Conservation (phyloP, 73 alveolate genomes). For the Halteria grandinella region DNA sequence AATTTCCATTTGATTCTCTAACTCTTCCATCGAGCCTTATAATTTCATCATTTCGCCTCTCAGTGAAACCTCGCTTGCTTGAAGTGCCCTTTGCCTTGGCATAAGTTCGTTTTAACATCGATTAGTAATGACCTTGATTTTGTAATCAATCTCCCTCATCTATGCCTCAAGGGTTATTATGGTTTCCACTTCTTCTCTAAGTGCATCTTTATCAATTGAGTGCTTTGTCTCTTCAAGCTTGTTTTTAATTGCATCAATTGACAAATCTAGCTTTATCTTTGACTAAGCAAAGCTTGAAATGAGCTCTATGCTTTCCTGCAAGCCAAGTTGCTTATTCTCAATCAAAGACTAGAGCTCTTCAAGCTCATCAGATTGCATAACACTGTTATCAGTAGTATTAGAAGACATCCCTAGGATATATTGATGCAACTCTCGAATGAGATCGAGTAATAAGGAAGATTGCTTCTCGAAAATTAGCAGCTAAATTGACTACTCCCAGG, state of each 20-base stretch:
- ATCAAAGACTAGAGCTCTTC: conserved; percentile 22
- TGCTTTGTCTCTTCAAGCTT: background rate
- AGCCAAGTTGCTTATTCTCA: background rate
- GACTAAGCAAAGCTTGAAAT: conserved; percentile 24
- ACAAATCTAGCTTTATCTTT: conserved; percentile 10
- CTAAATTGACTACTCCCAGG: background rate
- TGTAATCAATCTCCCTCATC: background rate
- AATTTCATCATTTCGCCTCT: background rate
- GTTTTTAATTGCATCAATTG: background rate
- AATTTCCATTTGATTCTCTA: background rate
- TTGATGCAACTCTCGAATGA: conserved; percentile 37
- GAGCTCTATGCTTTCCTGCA: background rate
- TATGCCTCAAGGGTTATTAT: conserved; percentile 2
- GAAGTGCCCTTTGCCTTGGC: conserved; percentile 25
- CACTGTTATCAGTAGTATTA: conserved; percentile 48
- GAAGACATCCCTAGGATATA: conserved; percentile 35
- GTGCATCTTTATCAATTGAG: background rate
- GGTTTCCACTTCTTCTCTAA: background rate
- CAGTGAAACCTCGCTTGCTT: conserved; percentile 1
- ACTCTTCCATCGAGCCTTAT: background rate
- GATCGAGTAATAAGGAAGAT: background rate
- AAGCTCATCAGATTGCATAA: conserved; percentile 37
- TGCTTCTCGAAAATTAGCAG: conserved; percentile 12
- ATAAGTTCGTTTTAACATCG: conserved; percentile 39
- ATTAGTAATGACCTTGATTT: conserved; percentile 17